Conservation (phyloP, 192 early-diverging fungal species). For the Allomyces arbusculus region DNA sequence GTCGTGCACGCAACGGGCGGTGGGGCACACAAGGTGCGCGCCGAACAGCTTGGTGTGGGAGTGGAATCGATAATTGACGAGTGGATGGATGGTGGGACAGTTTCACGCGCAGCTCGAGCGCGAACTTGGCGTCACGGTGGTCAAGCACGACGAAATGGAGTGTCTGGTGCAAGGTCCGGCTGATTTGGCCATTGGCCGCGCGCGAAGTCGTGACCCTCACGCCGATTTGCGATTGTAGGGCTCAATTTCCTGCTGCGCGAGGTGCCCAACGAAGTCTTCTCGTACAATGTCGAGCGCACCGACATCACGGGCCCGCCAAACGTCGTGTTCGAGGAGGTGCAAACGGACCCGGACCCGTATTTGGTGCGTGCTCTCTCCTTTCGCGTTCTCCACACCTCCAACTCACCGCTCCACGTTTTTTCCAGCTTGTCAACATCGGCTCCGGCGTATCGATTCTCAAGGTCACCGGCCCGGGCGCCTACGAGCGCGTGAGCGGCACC, state of each 20-base stretch:
- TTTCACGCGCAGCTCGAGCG: not conserved
- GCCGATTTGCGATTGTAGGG: conserved; percentile 15
- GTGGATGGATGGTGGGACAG: not conserved
- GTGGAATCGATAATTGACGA: too few relatives aligned
- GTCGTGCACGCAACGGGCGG: not conserved
- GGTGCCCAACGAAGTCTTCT: conserved; percentile 84
- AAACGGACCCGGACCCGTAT: conserved; percentile 1
- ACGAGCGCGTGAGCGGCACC: conserved; percentile 73
- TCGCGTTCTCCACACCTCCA: not conserved
- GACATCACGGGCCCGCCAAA: not conserved
- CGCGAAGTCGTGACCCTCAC: not conserved
- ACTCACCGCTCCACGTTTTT: not conserved
- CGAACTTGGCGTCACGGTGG: not conserved
- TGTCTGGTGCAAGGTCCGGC: not conserved
- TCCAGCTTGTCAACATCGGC: conserved; percentile 81
- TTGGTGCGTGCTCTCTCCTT: not conserved
- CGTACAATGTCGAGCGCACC: conserved; percentile 27
- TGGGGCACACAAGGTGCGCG: not conserved
- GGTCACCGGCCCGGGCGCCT: conserved; percentile 67
- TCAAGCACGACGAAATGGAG: not conserved
- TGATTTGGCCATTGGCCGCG: not conserved
- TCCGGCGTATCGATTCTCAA: conserved; percentile 87
- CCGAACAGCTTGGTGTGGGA: too few relatives aligned
- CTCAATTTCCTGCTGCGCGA: conserved; percentile 82
- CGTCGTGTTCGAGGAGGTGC: conserved; percentile 75